These are phyloP conservation scores for Xylaria scruposa DNA, from an alignment of 495 filamentous ascomycete species.

Conservation along the genomic window DNA sequence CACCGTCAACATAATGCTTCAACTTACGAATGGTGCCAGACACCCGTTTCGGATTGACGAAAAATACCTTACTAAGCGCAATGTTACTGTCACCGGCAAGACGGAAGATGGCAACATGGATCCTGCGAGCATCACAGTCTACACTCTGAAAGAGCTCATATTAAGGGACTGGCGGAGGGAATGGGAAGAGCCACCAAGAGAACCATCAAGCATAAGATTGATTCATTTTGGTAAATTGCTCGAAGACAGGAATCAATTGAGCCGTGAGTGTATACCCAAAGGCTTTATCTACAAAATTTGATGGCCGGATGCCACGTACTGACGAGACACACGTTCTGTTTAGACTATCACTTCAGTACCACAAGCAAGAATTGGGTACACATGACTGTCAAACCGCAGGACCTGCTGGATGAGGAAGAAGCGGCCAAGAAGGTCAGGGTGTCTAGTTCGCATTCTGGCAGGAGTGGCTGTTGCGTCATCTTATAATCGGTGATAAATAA, in stretches of 20 bases:
- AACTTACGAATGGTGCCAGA: conserved; percentile 79
- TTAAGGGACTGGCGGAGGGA: conserved; percentile 89
- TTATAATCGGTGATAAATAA: conserved; percentile 50
- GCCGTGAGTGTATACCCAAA: conserved; percentile 56
- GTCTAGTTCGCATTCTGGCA: conserved; percentile 62
- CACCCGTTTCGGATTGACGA: conserved; percentile 89
- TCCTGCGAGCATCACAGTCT: conserved; percentile 86
- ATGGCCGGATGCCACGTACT: not conserved
- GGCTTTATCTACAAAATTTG: not conserved
- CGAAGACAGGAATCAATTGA: conserved; percentile 82
- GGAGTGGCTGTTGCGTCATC: conserved; percentile 83
- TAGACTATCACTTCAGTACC: conserved; percentile 80
- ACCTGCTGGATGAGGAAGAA: conserved; percentile 89
- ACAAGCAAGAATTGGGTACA: conserved; percentile 83
- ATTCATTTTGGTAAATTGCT: conserved; percentile 89
- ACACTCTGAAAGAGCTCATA: conserved; percentile 90
- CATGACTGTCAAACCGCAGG: conserved; percentile 91
- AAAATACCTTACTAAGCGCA: conserved; percentile 80
- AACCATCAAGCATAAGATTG: conserved; percentile 82
- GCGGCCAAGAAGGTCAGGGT: conserved; percentile 73
- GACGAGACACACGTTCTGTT: not conserved
- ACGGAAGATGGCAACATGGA: conserved; percentile 64
- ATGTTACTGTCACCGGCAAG: conserved; percentile 71
- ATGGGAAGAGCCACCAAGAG: conserved; percentile 84
- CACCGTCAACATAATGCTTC: conserved; percentile 66